Percentiles rank a stretch among this genome's conserved stretches.
These are phyloP conservation scores for Sanghuangporus baumii DNA, from an alignment of 1,284 basidiomycete species.

Conservation along the genomic window DNA sequence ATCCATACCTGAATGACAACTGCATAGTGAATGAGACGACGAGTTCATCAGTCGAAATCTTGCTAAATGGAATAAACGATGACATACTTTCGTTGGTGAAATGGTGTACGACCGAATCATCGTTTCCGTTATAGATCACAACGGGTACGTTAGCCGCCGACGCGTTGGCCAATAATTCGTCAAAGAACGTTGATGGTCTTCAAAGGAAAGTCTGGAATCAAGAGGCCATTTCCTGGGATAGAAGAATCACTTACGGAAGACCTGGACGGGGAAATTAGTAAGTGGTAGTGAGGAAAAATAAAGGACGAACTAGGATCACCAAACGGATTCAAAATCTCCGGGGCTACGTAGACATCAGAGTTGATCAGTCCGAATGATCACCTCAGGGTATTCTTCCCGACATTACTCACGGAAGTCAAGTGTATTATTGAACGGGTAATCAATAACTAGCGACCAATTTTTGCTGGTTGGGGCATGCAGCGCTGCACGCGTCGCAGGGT, in stretches of 20 bases:
- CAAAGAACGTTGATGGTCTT: slow-evolving; percentile 59
- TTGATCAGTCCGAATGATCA: not conserved
- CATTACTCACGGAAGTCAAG: slow-evolving; percentile 24
- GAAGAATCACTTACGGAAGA: slow-evolving; percentile 35
- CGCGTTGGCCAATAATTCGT: slow-evolving; percentile 58
- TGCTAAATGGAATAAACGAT: not conserved
- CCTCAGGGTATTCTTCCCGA: not conserved
- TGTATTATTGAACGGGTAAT: slow-evolving; percentile 46
- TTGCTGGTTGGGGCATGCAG: slow-evolving; percentile 65
- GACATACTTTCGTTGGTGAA: slow-evolving; percentile 52
- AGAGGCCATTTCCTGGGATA: not conserved
- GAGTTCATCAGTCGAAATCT: slow-evolving; percentile 7
- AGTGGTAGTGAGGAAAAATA: not conserved
- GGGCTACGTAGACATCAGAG: slow-evolving; percentile 14
- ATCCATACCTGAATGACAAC: slow-evolving; percentile 54
- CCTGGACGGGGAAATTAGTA: slow-evolving; percentile 25
- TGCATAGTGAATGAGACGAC: slow-evolving; percentile 22
- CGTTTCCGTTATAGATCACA: slow-evolving; percentile 61
- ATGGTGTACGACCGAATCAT: slow-evolving; percentile 61
- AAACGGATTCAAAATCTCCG: slow-evolving; percentile 16
- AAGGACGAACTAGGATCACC: slow-evolving; percentile 40
- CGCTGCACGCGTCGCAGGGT: slow-evolving; percentile 48
- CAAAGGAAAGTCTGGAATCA: not conserved
- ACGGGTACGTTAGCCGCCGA: slow-evolving; percentile 43
- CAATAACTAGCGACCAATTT: slow-evolving; percentile 44